phyloP scores from a whole-genome alignment of 805 yeast species.

The Barnettozyma wickerhamii region DNA sequence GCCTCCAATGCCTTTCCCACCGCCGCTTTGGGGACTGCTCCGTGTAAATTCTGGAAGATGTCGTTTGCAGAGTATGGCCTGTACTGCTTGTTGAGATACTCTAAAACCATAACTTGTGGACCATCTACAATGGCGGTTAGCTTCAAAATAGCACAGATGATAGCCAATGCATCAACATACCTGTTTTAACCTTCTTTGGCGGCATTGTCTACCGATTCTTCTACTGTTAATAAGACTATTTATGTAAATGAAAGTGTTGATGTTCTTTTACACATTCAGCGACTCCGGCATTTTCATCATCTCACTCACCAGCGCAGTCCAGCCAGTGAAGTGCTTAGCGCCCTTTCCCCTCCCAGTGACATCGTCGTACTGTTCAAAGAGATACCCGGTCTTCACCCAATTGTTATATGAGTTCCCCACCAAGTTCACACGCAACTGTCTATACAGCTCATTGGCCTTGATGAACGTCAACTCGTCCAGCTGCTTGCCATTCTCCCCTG shows the following conservation, averaged over 20 bases:
- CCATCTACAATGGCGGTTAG: neutral
- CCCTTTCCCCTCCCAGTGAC: constrained; percentile 70
- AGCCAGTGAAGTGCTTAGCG: constrained; percentile 87
- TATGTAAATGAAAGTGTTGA: neutral
- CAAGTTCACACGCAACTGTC: constrained; percentile 56
- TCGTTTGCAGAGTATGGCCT: constrained; percentile 47
- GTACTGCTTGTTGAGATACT: constrained; percentile 39
- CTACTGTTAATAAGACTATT: neutral
- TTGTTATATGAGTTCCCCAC: constrained; percentile 64
- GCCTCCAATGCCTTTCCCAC: constrained; percentile 34
- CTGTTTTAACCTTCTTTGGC: constrained; percentile 3
- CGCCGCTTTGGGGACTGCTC: constrained; percentile 31
- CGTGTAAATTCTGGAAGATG: constrained; percentile 41
- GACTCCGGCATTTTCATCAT: constrained; percentile 80
- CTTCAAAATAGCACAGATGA: too few relatives aligned
- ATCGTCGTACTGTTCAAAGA: constrained; percentile 90
- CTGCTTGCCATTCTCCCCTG: constrained; percentile 18
- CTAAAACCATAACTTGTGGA: constrained; percentile 31
- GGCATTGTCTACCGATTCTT: constrained; percentile 2
- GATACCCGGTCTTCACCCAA: constrained; percentile 73
- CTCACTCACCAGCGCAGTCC: constrained; percentile 80
- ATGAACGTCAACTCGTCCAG: constrained; percentile 27
- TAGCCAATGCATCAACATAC: too few relatives aligned
- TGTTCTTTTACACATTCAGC: constrained; percentile 2
- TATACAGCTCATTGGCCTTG: constrained; percentile 47